Evolutionary conservation across 2,329 filamentous ascomycete species (phyloP).

Genomic region (Aspergillus awamori): DNA sequence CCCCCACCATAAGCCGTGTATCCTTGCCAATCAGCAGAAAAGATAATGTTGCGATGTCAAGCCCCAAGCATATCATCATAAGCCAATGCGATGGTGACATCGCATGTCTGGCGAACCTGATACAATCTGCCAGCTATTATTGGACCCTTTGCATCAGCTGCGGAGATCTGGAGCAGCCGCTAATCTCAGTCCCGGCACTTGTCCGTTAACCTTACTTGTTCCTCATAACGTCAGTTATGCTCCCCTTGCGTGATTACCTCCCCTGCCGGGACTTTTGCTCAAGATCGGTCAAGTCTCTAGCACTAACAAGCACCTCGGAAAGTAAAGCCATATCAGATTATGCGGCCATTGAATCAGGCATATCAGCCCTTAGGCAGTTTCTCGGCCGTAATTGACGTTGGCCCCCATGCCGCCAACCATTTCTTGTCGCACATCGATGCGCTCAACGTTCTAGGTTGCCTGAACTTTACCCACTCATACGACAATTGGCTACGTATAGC

Average conservation of each 20-base stretch:
- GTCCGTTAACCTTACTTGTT: constrained; percentile 17
- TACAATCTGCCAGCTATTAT: background rate
- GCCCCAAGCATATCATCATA: constrained; percentile 22
- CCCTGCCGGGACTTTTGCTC: background rate
- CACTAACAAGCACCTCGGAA: background rate
- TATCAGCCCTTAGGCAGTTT: background rate
- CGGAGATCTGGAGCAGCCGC: constrained; percentile 5
- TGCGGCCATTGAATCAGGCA: background rate
- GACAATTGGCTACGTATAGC: constrained; percentile 8
- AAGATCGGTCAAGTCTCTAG: background rate
- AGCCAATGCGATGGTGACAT: constrained; percentile 21
- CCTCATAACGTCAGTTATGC: constrained; percentile 27
- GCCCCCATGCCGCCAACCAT: background rate
- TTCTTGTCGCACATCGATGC: background rate
- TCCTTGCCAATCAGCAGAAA: constrained; percentile 11
- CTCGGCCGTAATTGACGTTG: background rate
- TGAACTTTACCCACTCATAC: background rate
- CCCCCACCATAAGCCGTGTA: background rate
- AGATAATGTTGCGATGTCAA: constrained; percentile 19
- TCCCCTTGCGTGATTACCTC: constrained; percentile 25
- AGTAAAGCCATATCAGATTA: background rate
- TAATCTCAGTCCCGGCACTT: constrained; percentile 7
- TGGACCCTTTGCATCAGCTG: background rate
- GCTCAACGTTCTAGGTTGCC: background rate
- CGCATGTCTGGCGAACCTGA: background rate